Evolutionary conservation across 164 flowering plant species (phyloP), one percentile per base, ranked within the genome.

Genomic region (Houttuynia cordata): DNA sequence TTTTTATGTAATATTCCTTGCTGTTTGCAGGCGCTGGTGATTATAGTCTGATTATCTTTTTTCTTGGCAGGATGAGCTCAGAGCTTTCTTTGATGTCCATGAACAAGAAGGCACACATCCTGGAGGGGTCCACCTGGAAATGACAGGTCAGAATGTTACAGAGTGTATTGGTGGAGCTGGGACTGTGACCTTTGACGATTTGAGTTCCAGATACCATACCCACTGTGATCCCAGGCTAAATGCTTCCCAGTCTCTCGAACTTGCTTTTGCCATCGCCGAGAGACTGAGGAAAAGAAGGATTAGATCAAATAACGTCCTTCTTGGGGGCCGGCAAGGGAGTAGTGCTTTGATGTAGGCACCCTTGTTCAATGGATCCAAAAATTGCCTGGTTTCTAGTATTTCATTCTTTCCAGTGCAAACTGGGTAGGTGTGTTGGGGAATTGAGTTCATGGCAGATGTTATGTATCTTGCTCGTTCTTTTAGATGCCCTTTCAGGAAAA

Each of bases 181-280:
- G 24, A 81, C 91, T 0, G 88, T 89, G 67, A 87, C 97, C 56
- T 85, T 78, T 62, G 93, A 89, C 50, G 91, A 89, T 64, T 67
- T 89, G 58, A 67, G 85, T 78, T 85, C 87, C 0, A 87, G 91
- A 57, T 89, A 89, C 78, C 89, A 89, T 79, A 88, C 96, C 39
- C 96, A 88, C 70, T 88, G 91, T 62, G 93, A 86, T 68, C 93
- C 96, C 0, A 75, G 91, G 67, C 88, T 89, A 51, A 87, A 89
- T 60, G 94, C 94, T 41, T 89, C 97, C 41, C 97, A 87, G 55
- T 80, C 94, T 20, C 85, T 89, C 0, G 94, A 89, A 75, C 94
- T 89, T 13, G 82, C 94, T 30, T 89, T 89, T 59, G 53, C 49
- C 13, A 45, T 45, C 17, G 49, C 49, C 2, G 49, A 10, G 12